A percentile compares a stretch with the other conserved stretches of the same genome.
Conservation (phyloP, 1,284 basidiomycete species). For the Phellinidium pouzarii region DNA sequence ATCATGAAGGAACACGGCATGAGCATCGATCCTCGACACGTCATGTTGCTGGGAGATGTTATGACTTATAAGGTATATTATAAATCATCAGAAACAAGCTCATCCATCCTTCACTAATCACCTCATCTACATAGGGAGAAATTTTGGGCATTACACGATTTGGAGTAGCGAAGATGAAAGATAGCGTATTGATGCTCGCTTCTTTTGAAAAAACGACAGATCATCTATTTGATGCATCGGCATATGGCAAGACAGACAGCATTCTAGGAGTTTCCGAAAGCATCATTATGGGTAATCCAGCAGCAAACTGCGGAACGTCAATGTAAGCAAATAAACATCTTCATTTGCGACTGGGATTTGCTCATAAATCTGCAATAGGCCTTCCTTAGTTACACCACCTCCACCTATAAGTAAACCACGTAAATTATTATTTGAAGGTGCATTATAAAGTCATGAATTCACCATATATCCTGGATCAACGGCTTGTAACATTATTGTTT, state of each 20-base stretch:
- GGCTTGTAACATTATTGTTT: slow-evolving; percentile 4
- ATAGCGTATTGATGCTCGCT: slow-evolving; percentile 98
- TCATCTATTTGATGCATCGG: slow-evolving; percentile 96
- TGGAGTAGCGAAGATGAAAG: slow-evolving; percentile 99
- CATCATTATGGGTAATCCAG: slow-evolving; percentile 99
- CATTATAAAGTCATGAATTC: slow-evolving; percentile 31
- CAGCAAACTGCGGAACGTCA: slow-evolving; percentile 91
- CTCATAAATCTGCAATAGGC: slow-evolving; percentile 31
- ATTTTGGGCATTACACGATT: slow-evolving; percentile 98
- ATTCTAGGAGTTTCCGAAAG: slow-evolving; percentile 98
- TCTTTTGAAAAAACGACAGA: slow-evolving; percentile 99
- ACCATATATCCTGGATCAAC: not conserved
- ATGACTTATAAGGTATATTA: slow-evolving; percentile 90
- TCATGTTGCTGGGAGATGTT: slow-evolving; percentile 97
- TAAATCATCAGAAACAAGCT: not conserved
- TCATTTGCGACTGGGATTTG: not conserved
- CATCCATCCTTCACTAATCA: not conserved
- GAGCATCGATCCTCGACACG: slow-evolving; percentile 98
- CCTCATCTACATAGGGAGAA: slow-evolving; percentile 63
- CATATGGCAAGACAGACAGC: slow-evolving; percentile 91
- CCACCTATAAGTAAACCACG: slow-evolving; percentile 48
- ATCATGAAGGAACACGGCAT: slow-evolving; percentile 98
- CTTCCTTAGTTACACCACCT: slow-evolving; percentile 48
- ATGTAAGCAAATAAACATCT: slow-evolving; percentile 48
- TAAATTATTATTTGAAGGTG: slow-evolving; percentile 50